Percentiles rank a stretch among this genome's conserved stretches.
These are phyloP conservation scores for Rhodotorula sp. DNA, from an alignment of 1,284 basidiomycete genomes.

Conservation along the genomic window DNA sequence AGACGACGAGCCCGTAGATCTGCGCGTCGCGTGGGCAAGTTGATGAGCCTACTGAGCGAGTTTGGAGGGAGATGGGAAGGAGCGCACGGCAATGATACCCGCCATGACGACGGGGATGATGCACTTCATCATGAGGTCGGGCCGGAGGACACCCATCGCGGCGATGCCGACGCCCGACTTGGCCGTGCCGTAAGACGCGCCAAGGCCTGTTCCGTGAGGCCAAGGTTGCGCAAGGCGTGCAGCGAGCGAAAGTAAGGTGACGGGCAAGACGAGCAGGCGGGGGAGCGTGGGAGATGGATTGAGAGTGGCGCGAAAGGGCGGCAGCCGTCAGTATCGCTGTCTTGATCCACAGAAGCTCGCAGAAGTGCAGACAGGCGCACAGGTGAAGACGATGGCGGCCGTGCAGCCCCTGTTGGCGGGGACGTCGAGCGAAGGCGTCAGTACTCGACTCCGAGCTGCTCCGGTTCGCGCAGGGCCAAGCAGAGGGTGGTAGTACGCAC, in stretches of 20 bases:
- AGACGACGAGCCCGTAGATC: conserved; percentile 53
- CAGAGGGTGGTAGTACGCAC: conserved; percentile 55
- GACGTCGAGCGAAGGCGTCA: background rate
- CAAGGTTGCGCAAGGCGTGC: background rate
- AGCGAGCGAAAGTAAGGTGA: no score
- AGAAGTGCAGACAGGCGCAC: conserved; percentile 76
- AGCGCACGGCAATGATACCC: conserved; percentile 49
- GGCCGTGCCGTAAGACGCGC: conserved; percentile 53
- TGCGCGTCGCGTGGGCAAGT: background rate
- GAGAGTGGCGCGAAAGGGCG: no score
- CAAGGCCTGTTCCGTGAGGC: conserved; percentile 30
- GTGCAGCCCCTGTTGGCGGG: conserved; percentile 73
- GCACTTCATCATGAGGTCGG: conserved; percentile 53
- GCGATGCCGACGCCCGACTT: conserved; percentile 57
- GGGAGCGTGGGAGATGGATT: background rate
- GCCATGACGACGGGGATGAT: conserved; percentile 51
- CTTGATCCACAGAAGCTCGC: background rate
- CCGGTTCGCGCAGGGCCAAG: background rate
- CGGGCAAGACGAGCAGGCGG: background rate
- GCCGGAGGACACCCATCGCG: conserved; percentile 56
- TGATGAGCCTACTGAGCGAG: background rate
- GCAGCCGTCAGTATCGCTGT: background rate
- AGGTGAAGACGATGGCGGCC: conserved; percentile 94
- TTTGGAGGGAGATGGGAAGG: background rate
- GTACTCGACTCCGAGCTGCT: background rate